Evolutionary conservation across 2,329 filamentous ascomycete genomes (phyloP), one percentile per base, ranked within the genome.

Genomic region (Dothistroma septosporum): DNA sequence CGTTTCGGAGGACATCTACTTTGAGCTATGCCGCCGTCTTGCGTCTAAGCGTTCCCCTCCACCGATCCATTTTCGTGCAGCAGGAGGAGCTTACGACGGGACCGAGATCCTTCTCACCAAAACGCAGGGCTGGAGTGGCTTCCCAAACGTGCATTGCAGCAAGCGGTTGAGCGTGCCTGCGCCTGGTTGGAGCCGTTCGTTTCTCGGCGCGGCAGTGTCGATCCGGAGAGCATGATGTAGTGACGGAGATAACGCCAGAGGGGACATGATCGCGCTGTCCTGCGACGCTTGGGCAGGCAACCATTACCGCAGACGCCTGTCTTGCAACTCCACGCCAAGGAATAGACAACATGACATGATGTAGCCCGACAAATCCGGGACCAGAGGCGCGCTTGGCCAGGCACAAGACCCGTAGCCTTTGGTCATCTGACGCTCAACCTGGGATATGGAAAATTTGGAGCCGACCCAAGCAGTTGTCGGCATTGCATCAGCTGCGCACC

Each of bases 201-300:
- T 35, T 14, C 49, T 61, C 46, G 59, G 59, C 55, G 46, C 50
- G 50, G 55, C 55, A 58, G 31, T 28, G 32, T 49, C 24, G 10
- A 33, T 31, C 58, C 54, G 58, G 44, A 46, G 28, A 57, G 53
- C 53, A 33, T 53, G 54, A 35, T 48, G 16, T 46, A 19, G 4
- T 19, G 53, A 55, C 47, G 37, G 53, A 44, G 44, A 22, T 32
- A 50, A 37, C 19, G n/a, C 31, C 21, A 50, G n/a, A 33, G 33
- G 33, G 9, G 12, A n/a, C 12, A 10, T 28, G 19, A 32, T 19
- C n/a, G 19, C 21, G 31, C 6, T 28, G 44, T 41, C 22, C 35
- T 31, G 24, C 21, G 37, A 44, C 22, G 53, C 6, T 28, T 35
- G 9, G 31, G 9, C 14, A 53, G 4, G 7, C 14, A 50, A 37